Evolutionary conservation across 441 rosid genomes (phyloP), one percentile per base, ranked within the genome.

Genomic region (Jatropha multifida): DNA sequence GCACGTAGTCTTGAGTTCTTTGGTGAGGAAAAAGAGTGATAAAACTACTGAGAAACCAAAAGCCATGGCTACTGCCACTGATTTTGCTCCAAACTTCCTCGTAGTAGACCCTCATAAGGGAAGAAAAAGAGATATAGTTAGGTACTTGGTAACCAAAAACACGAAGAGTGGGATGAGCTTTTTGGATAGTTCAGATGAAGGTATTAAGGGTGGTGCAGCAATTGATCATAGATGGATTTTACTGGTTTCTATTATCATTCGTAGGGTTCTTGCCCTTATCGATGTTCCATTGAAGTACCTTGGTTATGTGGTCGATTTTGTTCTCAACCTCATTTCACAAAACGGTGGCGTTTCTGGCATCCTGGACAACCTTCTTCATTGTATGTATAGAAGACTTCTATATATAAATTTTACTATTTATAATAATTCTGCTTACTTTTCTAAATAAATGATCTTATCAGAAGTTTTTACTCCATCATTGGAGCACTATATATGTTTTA

Each of bases 51-150:
- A 68, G 44, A 49, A 68, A 17, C 23, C 59, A 51, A 7, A 68
- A 55, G n/a, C 74, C 65, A 71, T 71, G 65, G 65, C 42, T 61
- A 61, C 7, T 59, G 4, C 1, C 23, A 4, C 14, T 32, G 9
- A 0, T 0, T 6, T 8, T 42, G 46, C 65, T 37, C 77, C 77
- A 52, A 51, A 7, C 1, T 74, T 74, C 64, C 40, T 74, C 5
- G 40, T 74, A 7, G 71, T 74, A 2, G 3, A 74, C 23, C 77
- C 71, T 4, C 3, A 40, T 0, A 74, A 74, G 63, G 77, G 77
- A 40, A 65, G 41, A 23, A 74, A 65, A 26, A 54, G 64, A 3
- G 77, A 74, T 7, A n/a, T 74, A 14, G 1, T 74, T 0, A 40
- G 23, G 37, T 73, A 9, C 7, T 62, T 73, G 8, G 5, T 63